Base-by-base conservation (phyloP, 441 rosid species). In the Bocquillonia castaneifolia region DNA sequence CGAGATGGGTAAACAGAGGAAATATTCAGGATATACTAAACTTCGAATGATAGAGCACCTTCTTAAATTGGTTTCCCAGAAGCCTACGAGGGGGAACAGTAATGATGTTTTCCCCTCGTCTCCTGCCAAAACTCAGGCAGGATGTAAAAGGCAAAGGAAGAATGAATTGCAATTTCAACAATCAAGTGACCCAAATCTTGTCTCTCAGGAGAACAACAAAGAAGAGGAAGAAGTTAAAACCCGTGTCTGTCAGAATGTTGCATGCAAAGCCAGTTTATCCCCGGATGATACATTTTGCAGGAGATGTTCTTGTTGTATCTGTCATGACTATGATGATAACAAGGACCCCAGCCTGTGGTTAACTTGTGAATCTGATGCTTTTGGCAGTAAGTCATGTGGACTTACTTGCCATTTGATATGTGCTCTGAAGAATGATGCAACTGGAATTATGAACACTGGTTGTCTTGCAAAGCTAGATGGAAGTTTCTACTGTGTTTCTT, bases 321-420 rank as follows among this genome's bases (percentile, higher is more conserved):
- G 99, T 78, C 83, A 72, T 37, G 81, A 66, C 56, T 92, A 83
- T 68, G 99, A 92, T 69, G 97, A 94, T 81, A 87, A 88, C 57
- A 94, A 94, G 83, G 99, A 92, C 79, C 97, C 97, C 50, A 94
- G 97, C 74, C 74, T 94, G 39, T 94, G 98, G 99, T 74, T 92
- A 62, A 82, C 83, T 57, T 94, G 99, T 67, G 80, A 83, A 72
- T 79, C 88, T 22, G 93, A 88, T 72, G 72, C 86, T 69, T 82
- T 70, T 34, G 70, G 71, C 64, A 74, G 71, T 53, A 83, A 83
- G 7, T 79, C 85, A 34, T 94, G 99, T 80, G 97, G 92, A 53
- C 78, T 84, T 83, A 88, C 97, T 25, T 90, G 86, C 76, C 99
- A 94, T 82, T 82, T 94, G 64, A 89, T 86, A 55, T 94, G 98